Evolutionary conservation across 441 rosid genomes (phyloP), one percentile per base, ranked within the genome.

Genomic region (Daphne laureola): DNA sequence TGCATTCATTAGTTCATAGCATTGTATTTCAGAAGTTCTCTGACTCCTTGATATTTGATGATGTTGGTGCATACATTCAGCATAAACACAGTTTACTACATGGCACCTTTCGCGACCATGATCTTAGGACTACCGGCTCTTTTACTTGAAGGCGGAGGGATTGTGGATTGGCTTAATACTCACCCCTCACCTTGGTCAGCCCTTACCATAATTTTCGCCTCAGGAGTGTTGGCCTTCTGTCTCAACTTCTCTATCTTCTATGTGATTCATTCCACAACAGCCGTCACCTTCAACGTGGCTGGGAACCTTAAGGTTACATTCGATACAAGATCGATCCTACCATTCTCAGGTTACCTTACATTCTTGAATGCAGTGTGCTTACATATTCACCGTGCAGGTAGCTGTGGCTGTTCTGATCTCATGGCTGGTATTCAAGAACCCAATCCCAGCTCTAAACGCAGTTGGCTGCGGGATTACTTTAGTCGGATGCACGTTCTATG

Each of bases 41-140:
- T 66, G 67, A 67, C 57, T 31, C 57, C 53, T 49, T 38, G 18
- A 14, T 49, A 14, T 36, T 45, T 40, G 55, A 43, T 54, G 26
- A 31, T 64, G 56, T 53, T 40, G 38, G 50, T 41, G 15, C 40
- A 15, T 51, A 15, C 55, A n/a, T 62, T 8, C 58, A 84, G 98
- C 81, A 89, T 92, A 67, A 92, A 92, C 87, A 93, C 97, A 0
- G 98, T 93, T 47, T 93, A 86, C 82, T 93, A 93, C 76, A 93
- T 93, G 99, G 97, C 99, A 18, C 99, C 99, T 43, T 83, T 78
- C 55, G 99, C 99, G 52, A 93, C 97, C 64, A 78, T 87, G 97
- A 90, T 93, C 53, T 69, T 93, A 71, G 95, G 80, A 57, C 26
- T 82, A 44, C 99, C 99, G 4, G 97, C 99, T 2, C 9, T 93